Evolutionary conservation across 495 filamentous ascomycete species (phyloP), one percentile per base, ranked within the genome.

Genomic region (Arthonia radiata): DNA sequence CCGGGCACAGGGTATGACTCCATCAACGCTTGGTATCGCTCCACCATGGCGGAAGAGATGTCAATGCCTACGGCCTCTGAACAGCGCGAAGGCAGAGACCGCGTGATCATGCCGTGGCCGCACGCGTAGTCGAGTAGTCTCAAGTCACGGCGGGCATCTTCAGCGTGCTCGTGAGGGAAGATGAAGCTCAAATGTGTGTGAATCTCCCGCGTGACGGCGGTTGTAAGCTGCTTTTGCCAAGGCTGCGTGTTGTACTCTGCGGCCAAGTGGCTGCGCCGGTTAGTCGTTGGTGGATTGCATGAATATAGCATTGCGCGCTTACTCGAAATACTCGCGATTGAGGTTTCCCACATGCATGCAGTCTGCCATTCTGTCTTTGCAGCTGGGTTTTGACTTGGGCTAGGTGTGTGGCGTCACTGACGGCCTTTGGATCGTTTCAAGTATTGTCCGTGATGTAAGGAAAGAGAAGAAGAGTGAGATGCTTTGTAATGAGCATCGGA

Each of bases 81-180:
- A 27, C 9, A 26, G 24, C 9, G 7, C 7, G 24, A 26, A 7
- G 13, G 24, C 7, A 13, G 14, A 13, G 24, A 14, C 12, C 15
- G n/a, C 26, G 19, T 6, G 27, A 34, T 1, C 34, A 54, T 30
- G 3, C 74, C 75, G 11, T 71, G 65, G 3, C 75, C 75, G 32
- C 70, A 78, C 24, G 75, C 75, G 46, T 79, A 82, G 35, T 82
- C 75, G 6, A 82, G 48, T 26, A 78, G 38, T 17, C 57, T 53
- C 23, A 73, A 49, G 15, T 58, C 46, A 30, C 54, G 11, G 32
- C 39, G 18, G 38, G 29, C 16, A 24, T 31, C 18, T 15, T 33
- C 21, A 24, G 30, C 46, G 7, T 46, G 49, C 59, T 64, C 68
- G 30, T 56, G 53, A 12, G 65, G 56, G 13, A 62, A 67, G 29